Conservation (phyloP, 1,284 basidiomycete species). For the Pseudozyma sp. region DNA sequence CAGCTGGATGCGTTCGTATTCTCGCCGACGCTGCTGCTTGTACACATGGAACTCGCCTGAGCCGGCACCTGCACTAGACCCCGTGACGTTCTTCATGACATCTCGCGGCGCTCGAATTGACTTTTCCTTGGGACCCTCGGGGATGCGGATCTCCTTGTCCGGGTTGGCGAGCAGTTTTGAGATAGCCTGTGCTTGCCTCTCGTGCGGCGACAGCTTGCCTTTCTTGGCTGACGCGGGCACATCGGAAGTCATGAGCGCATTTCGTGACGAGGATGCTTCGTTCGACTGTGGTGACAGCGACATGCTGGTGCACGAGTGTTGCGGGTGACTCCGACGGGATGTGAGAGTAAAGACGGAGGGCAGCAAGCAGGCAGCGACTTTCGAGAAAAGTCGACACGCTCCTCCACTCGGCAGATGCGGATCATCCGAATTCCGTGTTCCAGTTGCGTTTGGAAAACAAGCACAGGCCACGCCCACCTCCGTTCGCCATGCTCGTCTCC, state of each 20-base stretch:
- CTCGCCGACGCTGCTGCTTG: constrained; percentile 90
- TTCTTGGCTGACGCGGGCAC: constrained; percentile 14
- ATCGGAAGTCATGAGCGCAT: constrained; percentile 2
- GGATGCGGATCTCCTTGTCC: constrained; percentile 52
- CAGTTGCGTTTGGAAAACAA: background rate
- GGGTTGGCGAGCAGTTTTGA: constrained; percentile 62
- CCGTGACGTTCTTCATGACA: constrained; percentile 81
- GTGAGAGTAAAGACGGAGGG: background rate
- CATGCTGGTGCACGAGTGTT: constrained; percentile 8
- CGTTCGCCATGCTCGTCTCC: background rate
- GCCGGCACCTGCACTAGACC: constrained; percentile 67
- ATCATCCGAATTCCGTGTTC: constrained; percentile 9
- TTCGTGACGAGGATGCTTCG: constrained; percentile 28
- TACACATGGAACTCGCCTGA: constrained; percentile 81
- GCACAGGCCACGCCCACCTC: constrained; percentile 5
- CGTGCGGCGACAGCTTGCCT: constrained; percentile 51
- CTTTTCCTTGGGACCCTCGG: constrained; percentile 46
- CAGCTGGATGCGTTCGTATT: constrained; percentile 91
- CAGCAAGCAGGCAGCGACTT: background rate
- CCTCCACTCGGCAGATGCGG: constrained; percentile 7
- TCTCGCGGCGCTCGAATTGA: constrained; percentile 60
- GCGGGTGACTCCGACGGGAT: background rate
- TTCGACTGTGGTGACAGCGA: constrained; percentile 7
- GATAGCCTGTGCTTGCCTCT: constrained; percentile 60
- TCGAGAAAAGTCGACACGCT: background rate